Evolutionary conservation across 352 stramenopile species (phyloP), one percentile per base, ranked within the genome.

Genomic region (Globisporangium iwayamae): DNA sequence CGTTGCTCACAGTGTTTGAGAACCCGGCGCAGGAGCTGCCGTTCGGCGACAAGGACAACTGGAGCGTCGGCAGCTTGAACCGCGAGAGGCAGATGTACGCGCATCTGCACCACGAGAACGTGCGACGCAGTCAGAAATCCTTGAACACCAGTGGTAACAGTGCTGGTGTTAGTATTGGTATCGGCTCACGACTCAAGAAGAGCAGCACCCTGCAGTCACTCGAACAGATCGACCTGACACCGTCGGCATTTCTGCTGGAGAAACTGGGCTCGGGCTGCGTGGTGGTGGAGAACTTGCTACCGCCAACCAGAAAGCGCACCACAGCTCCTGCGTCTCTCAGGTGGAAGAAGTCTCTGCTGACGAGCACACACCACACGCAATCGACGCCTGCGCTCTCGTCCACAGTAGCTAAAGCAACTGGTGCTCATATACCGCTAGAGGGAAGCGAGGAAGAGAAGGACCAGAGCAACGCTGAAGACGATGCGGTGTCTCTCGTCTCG

Each of bases 11-110:
- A 9, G 71, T 62, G 0, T 56, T 89, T 2, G 74, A 82, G 46
- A 73, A 78, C n/a, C 66, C 69, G 0, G 66, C 71, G 3, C 70
- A 89, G 18, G 66, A 81, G 0, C 53, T 91, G 18, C 76, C 80
- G 2, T 94, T 87, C 20, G 71, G 75, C 3, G 83, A 92, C 70
- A 94, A 92, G 56, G 83, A 90, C 65, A 92, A 94, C 58, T 94
- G 85, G 85, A 75, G 68, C 4, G 76, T 94, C 16, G 81, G 84
- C 0, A 90, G 83, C 62, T 58, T 91, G 41, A 91, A 92, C 39
- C 76, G 85, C 14, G 78, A 92, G 58, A 69, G 72, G 46, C 83
- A 90, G 71, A 90, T 92, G 76, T 92, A 94, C 55, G 66, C 71
- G 16, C 72, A 92, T 34, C 76, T 91, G 13, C 81, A 91, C 60